A percentile compares a stretch with the other conserved stretches of the same genome.
Conservation (phyloP, 78 protist species). For the Dictyostelium purpureum region DNA sequence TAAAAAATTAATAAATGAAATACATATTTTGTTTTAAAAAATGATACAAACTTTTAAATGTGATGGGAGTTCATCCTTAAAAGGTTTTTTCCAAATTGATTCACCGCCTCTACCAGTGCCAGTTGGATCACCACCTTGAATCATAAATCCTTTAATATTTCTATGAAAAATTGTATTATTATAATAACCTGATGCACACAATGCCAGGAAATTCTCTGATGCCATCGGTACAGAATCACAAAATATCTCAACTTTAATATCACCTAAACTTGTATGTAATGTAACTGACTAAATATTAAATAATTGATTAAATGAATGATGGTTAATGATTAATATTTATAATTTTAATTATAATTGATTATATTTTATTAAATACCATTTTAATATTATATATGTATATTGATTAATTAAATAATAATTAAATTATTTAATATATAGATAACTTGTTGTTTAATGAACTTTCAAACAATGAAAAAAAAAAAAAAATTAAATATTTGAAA, state of each 20-base stretch:
- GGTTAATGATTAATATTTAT: not conserved
- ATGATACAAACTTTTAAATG: conserved; percentile 68
- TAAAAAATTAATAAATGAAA: conserved; percentile 87
- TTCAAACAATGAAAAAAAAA: not conserved
- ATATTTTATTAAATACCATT: not conserved
- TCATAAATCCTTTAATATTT: conserved; percentile 90
- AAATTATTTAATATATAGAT: too few relatives aligned
- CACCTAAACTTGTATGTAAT: conserved; percentile 90
- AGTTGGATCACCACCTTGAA: conserved; percentile 96
- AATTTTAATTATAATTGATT: too few relatives aligned
- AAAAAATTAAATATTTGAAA: not conserved
- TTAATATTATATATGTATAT: too few relatives aligned
- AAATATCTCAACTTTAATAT: conserved; percentile 91
- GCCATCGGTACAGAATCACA: conserved; percentile 87
- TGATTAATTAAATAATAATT: too few relatives aligned
- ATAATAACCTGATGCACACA: conserved; percentile 94
- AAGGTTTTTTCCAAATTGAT: conserved; percentile 87
- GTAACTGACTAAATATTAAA: conserved; percentile 85
- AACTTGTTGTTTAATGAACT: too few relatives aligned
- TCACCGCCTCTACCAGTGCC: conserved; percentile 93
- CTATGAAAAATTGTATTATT: conserved; percentile 91
- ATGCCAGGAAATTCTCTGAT: conserved; percentile 93
- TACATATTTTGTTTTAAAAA: not conserved
- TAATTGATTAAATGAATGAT: too few relatives aligned
- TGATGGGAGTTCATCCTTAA: conserved; percentile 88